Evolutionary conservation across 108 stramenopile species (phyloP), one percentile per base, ranked within the genome.

Genomic region (Fragilaria crotonensis): DNA sequence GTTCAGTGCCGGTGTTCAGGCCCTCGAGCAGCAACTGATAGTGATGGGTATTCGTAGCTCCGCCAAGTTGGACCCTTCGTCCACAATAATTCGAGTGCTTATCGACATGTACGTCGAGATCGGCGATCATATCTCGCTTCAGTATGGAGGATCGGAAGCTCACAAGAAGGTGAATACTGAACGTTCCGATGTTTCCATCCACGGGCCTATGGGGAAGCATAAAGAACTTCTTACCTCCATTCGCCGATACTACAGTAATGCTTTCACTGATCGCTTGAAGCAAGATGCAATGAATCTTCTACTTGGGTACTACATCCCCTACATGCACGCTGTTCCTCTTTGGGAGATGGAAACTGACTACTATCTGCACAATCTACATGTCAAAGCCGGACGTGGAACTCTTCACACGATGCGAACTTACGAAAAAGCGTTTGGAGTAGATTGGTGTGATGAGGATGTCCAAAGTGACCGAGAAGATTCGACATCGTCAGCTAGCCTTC

Each of bases 271-370:
- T 76, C 76, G 90, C 0, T 64, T 95, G 44, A 96, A 96, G 67
- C 97, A 99, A 70, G 96, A 97, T 72, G 94, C 95, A 23, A 99
- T 99, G 79, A 99, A 99, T 60, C 70, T 99, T 3, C 97, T 99
- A 67, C 80, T 99, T 33, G 98, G 98, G 0, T 85, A 84, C 52
- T 93, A 90, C 45, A 63, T 90, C 22, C 93, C 93, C 5, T 83
- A 79, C 33, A 73, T 70, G 20, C 78, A 87, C 55, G 70, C 74
- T 20, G 52, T 78, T 29, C 89, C 93, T 48, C 70, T 94, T 4
- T 94, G 93, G 93, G 93, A 94, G 58, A 72, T 94, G 59, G 89
- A 94, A 48, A 84, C 67, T 48, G 93, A 94, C 49, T 94, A 87
- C 47, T 94, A 94, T 62, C 62, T 94, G 25, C 93, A 94, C 60